These are phyloP conservation scores for Talinum fruticosum DNA, from an alignment of 148 eudicot genomes.

Conservation along the genomic window DNA sequence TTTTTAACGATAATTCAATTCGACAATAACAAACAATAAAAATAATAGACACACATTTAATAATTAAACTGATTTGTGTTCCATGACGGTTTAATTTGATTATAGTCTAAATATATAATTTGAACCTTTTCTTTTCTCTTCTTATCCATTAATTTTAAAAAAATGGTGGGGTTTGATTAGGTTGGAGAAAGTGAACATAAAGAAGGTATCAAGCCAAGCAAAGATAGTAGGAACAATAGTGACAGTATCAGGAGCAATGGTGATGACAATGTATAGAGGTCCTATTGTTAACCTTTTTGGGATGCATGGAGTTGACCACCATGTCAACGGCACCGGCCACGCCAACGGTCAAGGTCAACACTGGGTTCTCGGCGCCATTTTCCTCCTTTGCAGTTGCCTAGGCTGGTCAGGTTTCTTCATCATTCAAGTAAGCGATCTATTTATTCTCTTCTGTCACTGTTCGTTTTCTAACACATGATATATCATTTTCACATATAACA, in stretches of 20 bases:
- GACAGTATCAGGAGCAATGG: constrained; percentile 54
- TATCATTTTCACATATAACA: too few species aligned
- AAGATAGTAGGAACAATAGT: constrained; percentile 58
- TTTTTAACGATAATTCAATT: too few species aligned
- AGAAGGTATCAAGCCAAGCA: constrained; percentile 51
- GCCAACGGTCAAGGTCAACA: constrained; percentile 28
- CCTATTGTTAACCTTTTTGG: constrained; percentile 44
- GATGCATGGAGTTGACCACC: constrained; percentile 17
- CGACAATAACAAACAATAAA: too few species aligned
- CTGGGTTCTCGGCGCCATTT: constrained; percentile 49
- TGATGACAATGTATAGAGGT: constrained; percentile 56
- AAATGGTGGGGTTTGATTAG: constrained; percentile 14
- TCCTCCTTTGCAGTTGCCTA: constrained; percentile 44
- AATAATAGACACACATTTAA: too few species aligned
- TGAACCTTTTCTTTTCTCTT: neutral
- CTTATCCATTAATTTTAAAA: neutral
- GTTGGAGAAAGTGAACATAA: constrained; percentile 52
- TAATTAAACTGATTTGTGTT: too few species aligned
- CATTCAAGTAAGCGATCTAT: constrained; percentile 47
- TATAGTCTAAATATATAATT: neutral
- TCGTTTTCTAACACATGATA: too few species aligned
- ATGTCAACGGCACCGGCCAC: neutral
- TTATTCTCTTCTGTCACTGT: too few species aligned
- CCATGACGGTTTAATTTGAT: too few species aligned
- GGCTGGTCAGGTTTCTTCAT: constrained; percentile 63